These are phyloP conservation scores for Scheffersomyces stipitis DNA, from an alignment of 805 yeast genomes.

Conservation along the genomic window DNA sequence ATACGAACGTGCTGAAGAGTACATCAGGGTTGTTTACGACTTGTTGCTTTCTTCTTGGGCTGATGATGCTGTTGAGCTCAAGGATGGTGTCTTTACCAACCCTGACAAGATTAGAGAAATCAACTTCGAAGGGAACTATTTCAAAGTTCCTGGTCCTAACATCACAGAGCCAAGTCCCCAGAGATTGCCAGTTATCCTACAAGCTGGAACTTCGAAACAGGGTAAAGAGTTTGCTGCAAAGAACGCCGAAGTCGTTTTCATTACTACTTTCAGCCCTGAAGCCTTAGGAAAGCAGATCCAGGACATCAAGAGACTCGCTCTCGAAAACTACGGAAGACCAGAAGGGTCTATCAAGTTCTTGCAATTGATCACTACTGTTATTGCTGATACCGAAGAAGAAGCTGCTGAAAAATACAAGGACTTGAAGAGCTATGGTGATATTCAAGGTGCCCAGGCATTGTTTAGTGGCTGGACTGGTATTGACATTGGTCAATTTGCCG, in stretches of 20 bases:
- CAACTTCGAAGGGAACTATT: slow-evolving; percentile 3
- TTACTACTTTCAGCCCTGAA: slow-evolving; percentile 1
- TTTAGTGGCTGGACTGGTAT: slow-evolving; percentile 6
- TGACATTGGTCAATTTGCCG: slow-evolving; percentile 2
- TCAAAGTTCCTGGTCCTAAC: slow-evolving; percentile 3
- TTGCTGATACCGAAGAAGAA: slow-evolving; percentile 3
- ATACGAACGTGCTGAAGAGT: slow-evolving; percentile 3
- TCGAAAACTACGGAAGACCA: background rate
- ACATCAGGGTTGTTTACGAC: slow-evolving; percentile 2
- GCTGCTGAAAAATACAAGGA: slow-evolving; percentile 2
- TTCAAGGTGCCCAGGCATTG: slow-evolving; percentile 4
- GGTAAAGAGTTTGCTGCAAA: slow-evolving; percentile 4
- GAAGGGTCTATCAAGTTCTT: slow-evolving; percentile 1
- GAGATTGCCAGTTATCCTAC: slow-evolving; percentile 4
- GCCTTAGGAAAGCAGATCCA: slow-evolving; percentile 1
- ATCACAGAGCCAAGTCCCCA: slow-evolving; percentile 4
- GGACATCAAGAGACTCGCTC: slow-evolving; percentile 1
- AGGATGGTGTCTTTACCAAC: slow-evolving; percentile 1
- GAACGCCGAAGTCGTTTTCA: slow-evolving; percentile 3
- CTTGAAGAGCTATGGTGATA: slow-evolving; percentile 1
- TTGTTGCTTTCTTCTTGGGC: slow-evolving; percentile 4
- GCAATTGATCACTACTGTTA: slow-evolving; percentile 1
- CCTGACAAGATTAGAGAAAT: slow-evolving; percentile 2
- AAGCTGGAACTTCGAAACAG: slow-evolving; percentile 3
- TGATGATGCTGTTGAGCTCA: slow-evolving; percentile 4